Percentiles rank a stretch among this genome's conserved stretches.
Evolutionary conservation across 495 filamentous ascomycete species (phyloP).

Genomic region (Penicillium coprophilum): DNA sequence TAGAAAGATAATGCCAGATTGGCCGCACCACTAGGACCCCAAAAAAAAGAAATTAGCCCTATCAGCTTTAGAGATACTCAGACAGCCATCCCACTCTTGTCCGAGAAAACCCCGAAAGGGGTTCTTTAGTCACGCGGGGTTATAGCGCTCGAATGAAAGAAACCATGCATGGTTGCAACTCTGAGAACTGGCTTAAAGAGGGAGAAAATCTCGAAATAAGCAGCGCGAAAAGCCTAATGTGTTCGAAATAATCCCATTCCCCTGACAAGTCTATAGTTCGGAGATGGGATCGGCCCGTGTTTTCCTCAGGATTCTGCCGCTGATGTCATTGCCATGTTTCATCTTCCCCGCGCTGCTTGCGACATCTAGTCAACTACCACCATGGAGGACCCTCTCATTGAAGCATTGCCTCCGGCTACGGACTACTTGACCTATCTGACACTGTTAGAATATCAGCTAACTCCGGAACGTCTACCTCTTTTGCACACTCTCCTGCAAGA

Average conservation of each 20-base stretch:
- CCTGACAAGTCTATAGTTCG: conserved; percentile 1
- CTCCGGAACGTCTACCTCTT: conserved; percentile 69
- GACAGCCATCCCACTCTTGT: too few relatives aligned
- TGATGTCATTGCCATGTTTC: conserved; percentile 15
- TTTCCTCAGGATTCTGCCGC: conserved; percentile 10
- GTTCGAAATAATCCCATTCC: not conserved
- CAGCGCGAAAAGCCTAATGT: not conserved
- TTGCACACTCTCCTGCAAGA: conserved; percentile 81
- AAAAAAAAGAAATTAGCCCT: too few relatives aligned
- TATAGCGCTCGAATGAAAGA: not conserved
- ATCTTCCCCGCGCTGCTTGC: conserved; percentile 14
- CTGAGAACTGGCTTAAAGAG: not conserved
- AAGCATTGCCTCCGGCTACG: conserved; percentile 63
- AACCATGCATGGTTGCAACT: not conserved
- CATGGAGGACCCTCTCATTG: conserved; percentile 46
- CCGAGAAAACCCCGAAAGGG: too few relatives aligned
- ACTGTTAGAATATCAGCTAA: conserved; percentile 81
- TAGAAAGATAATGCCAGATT: too few relatives aligned
- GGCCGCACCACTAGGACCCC: too few relatives aligned
- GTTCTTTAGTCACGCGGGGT: too few relatives aligned
- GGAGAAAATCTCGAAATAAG: not conserved
- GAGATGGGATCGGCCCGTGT: conserved; percentile 5
- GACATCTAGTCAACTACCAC: conserved; percentile 16
- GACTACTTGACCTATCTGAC: conserved; percentile 89
- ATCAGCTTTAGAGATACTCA: too few relatives aligned